These are phyloP conservation scores for Penicillium macrosclerotiorum DNA, from an alignment of 495 filamentous ascomycete genomes.

Conservation along the genomic window DNA sequence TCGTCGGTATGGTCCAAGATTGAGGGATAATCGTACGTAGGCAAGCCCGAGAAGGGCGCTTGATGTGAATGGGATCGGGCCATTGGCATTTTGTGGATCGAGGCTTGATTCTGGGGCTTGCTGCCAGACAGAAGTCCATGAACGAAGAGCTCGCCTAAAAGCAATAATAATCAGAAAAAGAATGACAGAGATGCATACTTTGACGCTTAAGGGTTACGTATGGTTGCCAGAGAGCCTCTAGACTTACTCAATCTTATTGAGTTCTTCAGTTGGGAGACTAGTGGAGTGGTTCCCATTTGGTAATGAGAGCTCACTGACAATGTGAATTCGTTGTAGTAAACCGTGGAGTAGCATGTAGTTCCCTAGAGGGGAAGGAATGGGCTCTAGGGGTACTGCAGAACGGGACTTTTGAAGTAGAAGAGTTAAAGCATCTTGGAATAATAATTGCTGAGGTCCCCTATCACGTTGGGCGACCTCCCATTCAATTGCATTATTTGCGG, in stretches of 20 bases:
- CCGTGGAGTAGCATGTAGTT: conserved; percentile 42
- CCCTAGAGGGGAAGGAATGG: conserved; percentile 37
- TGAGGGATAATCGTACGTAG: conserved; percentile 38
- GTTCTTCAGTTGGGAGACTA: conserved; percentile 34
- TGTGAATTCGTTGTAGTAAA: conserved; percentile 39
- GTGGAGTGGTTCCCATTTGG: conserved; percentile 33
- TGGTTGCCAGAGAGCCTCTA: no score
- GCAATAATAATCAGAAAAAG: neutral
- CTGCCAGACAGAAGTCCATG: conserved; percentile 44
- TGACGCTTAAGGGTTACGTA: no score
- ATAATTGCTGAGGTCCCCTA: conserved; percentile 32
- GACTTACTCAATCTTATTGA: conserved; percentile 40
- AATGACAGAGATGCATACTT: neutral
- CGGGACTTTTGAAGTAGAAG: conserved; percentile 33
- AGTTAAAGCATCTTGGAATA: conserved; percentile 41
- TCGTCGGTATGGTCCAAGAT: conserved; percentile 36
- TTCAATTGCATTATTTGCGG: conserved; percentile 27
- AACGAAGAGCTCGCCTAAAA: conserved; percentile 33
- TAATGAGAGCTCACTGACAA: conserved; percentile 39
- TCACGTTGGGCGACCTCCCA: conserved; percentile 36
- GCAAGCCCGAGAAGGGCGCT: conserved; percentile 40
- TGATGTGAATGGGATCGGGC: conserved; percentile 41
- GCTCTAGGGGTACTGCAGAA: conserved; percentile 26
- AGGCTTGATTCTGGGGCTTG: conserved; percentile 43
- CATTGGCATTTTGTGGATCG: conserved; percentile 41